phyloP scores from a whole-genome alignment of 306 rosid species.

The Mimosa pudica region DNA sequence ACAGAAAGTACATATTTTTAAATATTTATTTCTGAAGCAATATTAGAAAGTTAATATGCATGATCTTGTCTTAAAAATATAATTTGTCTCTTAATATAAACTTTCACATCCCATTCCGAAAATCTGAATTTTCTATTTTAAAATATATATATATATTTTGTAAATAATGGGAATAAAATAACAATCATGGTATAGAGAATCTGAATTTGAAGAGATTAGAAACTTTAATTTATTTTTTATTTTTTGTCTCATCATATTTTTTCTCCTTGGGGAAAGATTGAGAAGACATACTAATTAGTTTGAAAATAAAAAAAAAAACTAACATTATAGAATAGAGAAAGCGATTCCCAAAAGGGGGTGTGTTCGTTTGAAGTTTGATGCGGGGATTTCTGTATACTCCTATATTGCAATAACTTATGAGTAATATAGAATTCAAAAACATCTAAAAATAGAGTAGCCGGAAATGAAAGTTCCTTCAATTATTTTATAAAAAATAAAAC shows the following conservation, averaged over 20 bases:
- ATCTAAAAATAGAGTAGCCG: slow-evolving; percentile 47
- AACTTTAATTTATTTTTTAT: neutral
- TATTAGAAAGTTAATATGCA: neutral
- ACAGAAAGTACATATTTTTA: neutral
- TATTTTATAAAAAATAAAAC: neutral
- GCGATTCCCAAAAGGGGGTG: neutral
- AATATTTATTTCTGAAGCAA: neutral
- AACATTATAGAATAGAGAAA: neutral
- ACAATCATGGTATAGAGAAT: neutral
- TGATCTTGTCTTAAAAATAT: neutral
- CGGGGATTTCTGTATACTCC: neutral
- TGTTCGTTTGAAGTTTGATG: neutral
- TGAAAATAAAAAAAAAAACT: neutral
- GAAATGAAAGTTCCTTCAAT: neutral
- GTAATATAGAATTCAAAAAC: neutral
- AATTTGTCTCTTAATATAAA: neutral
- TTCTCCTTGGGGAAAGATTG: neutral
- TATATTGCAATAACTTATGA: neutral
- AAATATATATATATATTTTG: too few species aligned
- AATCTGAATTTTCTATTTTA: too few species aligned
- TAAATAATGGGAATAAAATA: too few species aligned
- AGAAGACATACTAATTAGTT: neutral
- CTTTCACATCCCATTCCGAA: too few species aligned
- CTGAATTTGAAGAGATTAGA: neutral
- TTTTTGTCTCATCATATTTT: neutral